Conservation (phyloP, 768 basidiomycete genomes). For the Russula emetica region DNA sequence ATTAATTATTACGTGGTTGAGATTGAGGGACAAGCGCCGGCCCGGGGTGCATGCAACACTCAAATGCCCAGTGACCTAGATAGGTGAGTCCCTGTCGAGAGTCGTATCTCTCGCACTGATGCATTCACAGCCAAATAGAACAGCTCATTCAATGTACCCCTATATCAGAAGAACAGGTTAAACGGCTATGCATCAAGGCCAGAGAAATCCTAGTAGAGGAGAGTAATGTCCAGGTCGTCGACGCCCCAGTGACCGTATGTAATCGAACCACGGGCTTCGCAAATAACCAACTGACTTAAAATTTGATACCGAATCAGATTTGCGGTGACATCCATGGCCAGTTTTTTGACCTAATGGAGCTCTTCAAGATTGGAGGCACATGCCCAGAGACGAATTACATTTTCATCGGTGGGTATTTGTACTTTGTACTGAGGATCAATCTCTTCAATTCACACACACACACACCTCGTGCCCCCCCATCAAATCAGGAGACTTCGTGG, state of each 20-base stretch:
- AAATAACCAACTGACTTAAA: constrained; percentile 32
- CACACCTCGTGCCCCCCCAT: constrained; percentile 1
- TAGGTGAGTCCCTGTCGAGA: constrained; percentile 5
- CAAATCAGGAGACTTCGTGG: constrained; percentile 92
- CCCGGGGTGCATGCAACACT: background rate
- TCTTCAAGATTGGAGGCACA: constrained; percentile 88
- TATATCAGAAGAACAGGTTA: constrained; percentile 94
- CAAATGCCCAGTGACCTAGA: constrained; percentile 28
- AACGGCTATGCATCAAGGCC: constrained; percentile 91
- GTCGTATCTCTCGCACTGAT: background rate
- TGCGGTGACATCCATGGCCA: constrained; percentile 98
- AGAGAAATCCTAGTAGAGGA: constrained; percentile 96
- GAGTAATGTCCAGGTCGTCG: constrained; percentile 93
- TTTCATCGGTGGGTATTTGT: constrained; percentile 74
- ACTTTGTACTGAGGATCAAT: constrained; percentile 18
- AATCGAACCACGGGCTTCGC: constrained; percentile 20
- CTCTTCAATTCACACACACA: constrained; percentile 21
- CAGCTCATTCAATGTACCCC: constrained; percentile 91
- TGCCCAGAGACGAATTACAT: constrained; percentile 94
- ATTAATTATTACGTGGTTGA: constrained; percentile 6
- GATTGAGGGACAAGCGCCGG: background rate
- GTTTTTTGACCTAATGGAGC: constrained; percentile 93
- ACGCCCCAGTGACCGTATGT: constrained; percentile 90
- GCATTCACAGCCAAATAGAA: constrained; percentile 70
- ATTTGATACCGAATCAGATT: constrained; percentile 46